phyloP scores from a whole-genome alignment of 371 early-diverging fungal genomes.

The Globomyces sp. region DNA sequence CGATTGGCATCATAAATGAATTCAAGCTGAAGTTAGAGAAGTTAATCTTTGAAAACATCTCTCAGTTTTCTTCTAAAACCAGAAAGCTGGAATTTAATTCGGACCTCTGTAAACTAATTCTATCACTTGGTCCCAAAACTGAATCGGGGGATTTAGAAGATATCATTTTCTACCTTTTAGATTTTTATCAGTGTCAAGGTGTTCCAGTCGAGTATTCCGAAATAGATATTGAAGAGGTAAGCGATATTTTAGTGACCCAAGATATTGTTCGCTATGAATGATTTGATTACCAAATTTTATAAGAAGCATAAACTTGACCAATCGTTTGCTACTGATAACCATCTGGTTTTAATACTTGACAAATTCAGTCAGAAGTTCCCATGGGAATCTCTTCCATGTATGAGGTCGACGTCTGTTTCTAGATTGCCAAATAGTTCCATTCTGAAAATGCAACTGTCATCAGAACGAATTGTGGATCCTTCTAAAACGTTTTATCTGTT shows the following conservation, averaged over 20 bases:
- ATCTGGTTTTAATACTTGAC: constrained; percentile 79
- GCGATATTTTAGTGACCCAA: constrained; percentile 24
- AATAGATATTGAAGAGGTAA: constrained; percentile 55
- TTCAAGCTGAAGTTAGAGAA: constrained; percentile 2
- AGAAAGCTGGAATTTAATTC: background rate
- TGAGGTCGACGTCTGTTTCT: constrained; percentile 70
- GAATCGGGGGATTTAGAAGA: constrained; percentile 58
- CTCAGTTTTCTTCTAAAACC: background rate
- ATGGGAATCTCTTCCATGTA: constrained; percentile 76
- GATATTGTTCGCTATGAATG: constrained; percentile 38
- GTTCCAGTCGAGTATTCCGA: constrained; percentile 49
- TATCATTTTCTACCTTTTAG: constrained; percentile 65
- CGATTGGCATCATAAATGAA: background rate
- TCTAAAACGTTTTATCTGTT: constrained; percentile 72
- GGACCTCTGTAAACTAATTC: constrained; percentile 12
- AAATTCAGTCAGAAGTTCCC: constrained; percentile 78
- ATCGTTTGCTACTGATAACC: constrained; percentile 30
- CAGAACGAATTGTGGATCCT: constrained; percentile 49
- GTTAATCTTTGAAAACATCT: background rate
- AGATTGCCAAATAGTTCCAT: constrained; percentile 78
- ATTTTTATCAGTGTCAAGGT: constrained; percentile 59
- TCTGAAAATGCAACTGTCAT: constrained; percentile 63
- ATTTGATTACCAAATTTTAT: constrained; percentile 31
- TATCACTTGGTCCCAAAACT: constrained; percentile 15
- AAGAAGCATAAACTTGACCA: constrained; percentile 2